phyloP scores from a whole-genome alignment of 2,329 filamentous ascomycete species.

The Zymoseptoria brevis region DNA sequence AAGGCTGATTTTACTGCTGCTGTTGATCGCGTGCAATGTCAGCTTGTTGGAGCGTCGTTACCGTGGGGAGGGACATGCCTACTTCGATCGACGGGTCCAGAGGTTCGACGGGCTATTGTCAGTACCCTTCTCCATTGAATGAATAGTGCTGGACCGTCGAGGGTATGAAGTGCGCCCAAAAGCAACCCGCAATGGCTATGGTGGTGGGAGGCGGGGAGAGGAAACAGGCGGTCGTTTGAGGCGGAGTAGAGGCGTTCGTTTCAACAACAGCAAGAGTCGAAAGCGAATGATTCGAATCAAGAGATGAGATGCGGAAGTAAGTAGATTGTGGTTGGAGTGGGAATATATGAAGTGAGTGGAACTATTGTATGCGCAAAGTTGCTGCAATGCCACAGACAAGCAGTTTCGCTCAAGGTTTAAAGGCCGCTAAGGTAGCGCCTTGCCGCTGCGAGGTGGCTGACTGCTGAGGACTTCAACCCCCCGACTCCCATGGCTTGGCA shows the following conservation, averaged over 20 bases:
- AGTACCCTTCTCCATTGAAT: constrained; percentile 27
- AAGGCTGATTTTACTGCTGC: constrained; percentile 83
- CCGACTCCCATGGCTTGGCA: neutral
- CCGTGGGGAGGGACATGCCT: constrained; percentile 22
- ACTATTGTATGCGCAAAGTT: neutral
- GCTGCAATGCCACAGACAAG: neutral
- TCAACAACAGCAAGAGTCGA: neutral
- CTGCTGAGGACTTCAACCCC: neutral
- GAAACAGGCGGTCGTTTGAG: neutral
- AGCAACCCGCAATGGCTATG: neutral
- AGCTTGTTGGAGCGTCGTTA: constrained; percentile 11
- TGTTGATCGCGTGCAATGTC: constrained; percentile 35
- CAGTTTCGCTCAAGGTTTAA: neutral
- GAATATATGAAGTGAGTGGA: neutral
- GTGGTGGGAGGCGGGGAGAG: neutral
- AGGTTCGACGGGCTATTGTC: constrained; percentile 34
- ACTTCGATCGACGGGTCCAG: constrained; percentile 83
- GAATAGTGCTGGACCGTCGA: neutral
- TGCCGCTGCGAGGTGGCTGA: neutral
- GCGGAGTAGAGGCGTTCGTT: neutral
- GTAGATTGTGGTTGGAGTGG: neutral
- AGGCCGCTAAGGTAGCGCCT: neutral
- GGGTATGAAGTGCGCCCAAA: neutral
- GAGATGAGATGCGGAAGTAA: neutral
- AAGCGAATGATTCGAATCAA: neutral